These are phyloP conservation scores for Talaromyces atroroseus DNA, from an alignment of 2,329 filamentous ascomycete species.

Conservation along the genomic window DNA sequence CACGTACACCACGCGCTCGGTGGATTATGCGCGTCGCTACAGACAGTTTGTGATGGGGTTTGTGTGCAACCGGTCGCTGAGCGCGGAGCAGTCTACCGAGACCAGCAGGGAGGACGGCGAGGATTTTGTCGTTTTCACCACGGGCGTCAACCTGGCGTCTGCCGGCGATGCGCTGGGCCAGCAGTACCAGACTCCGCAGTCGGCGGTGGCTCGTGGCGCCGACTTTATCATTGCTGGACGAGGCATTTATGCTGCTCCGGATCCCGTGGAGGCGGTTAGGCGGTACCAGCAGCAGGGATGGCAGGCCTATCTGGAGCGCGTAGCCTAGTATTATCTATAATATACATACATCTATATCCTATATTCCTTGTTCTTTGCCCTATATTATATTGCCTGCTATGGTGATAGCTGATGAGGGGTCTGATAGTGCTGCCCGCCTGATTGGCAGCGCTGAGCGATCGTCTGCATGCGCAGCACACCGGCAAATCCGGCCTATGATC, in stretches of 20 bases:
- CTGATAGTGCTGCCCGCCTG: neutral
- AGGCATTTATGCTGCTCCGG: conserved; percentile 42
- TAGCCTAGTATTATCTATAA: conserved; percentile 14
- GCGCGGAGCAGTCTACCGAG: conserved; percentile 28
- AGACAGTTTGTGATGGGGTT: conserved; percentile 43
- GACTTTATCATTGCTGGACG: conserved; percentile 46
- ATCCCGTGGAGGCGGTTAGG: conserved; percentile 40
- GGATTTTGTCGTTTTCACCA: conserved; percentile 47
- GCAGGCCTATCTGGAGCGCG: conserved; percentile 40
- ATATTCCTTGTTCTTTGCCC: too few relatives aligned
- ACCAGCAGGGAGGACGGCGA: conserved; percentile 28
- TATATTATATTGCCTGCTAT: too few relatives aligned
- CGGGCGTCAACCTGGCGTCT: conserved; percentile 43
- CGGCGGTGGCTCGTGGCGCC: conserved; percentile 41
- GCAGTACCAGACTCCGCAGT: conserved; percentile 45
- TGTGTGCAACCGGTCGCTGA: conserved; percentile 39
- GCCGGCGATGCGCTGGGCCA: conserved; percentile 45
- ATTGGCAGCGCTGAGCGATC: neutral
- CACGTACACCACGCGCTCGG: conserved; percentile 40
- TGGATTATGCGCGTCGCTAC: conserved; percentile 44
- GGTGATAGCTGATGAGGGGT: too few relatives aligned
- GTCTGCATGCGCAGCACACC: neutral
- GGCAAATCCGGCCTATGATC: neutral
- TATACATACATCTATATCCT: neutral
- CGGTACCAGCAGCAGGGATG: conserved; percentile 43